A percentile compares a stretch with the other conserved stretches of the same genome.
Evolutionary conservation across 495 filamentous ascomycete species (phyloP).

Genomic region (Cryomyces minteri): DNA sequence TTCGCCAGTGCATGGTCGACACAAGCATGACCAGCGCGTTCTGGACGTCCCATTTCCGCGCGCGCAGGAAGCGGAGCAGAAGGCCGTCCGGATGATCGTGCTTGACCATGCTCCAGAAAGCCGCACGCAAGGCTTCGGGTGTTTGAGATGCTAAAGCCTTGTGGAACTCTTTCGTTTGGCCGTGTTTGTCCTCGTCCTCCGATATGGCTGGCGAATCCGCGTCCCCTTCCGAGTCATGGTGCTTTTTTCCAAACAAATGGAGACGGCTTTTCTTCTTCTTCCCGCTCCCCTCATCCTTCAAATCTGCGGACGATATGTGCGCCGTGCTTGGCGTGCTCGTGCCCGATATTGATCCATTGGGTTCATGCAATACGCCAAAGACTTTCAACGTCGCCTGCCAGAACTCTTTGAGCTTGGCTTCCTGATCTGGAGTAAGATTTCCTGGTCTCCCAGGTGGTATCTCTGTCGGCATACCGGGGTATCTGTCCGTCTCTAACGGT

Average conservation of each 20-base stretch:
- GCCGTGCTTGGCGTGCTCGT: background rate
- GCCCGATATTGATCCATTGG: background rate
- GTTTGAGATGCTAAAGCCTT: slow-evolving; percentile 54
- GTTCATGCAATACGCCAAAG: slow-evolving; percentile 40
- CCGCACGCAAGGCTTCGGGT: slow-evolving; percentile 59
- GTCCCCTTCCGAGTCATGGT: slow-evolving; percentile 26
- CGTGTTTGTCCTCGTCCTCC: slow-evolving; percentile 79
- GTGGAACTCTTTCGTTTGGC: slow-evolving; percentile 71
- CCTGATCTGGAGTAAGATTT: slow-evolving; percentile 74
- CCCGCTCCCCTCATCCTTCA: background rate
- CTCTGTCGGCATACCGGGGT: slow-evolving; percentile 20
- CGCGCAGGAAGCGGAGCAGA: slow-evolving; percentile 74
- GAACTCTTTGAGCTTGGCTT: slow-evolving; percentile 72
- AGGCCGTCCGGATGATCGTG: slow-evolving; percentile 84
- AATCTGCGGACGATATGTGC: background rate
- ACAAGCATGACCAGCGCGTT: slow-evolving; percentile 88
- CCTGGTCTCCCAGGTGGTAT: slow-evolving; percentile 60
- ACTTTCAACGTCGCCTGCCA: slow-evolving; percentile 65
- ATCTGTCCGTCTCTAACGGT: background rate
- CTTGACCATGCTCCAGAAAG: slow-evolving; percentile 94
- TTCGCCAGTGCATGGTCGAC: slow-evolving; percentile 83
- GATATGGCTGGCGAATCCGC: slow-evolving; percentile 15
- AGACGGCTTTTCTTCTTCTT: slow-evolving; percentile 48
- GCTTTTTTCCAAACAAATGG: slow-evolving; percentile 41
- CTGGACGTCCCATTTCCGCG: slow-evolving; percentile 91